Conservation (phyloP, 2,329 filamentous ascomycete species). For the Xylariaceae sp. region DNA sequence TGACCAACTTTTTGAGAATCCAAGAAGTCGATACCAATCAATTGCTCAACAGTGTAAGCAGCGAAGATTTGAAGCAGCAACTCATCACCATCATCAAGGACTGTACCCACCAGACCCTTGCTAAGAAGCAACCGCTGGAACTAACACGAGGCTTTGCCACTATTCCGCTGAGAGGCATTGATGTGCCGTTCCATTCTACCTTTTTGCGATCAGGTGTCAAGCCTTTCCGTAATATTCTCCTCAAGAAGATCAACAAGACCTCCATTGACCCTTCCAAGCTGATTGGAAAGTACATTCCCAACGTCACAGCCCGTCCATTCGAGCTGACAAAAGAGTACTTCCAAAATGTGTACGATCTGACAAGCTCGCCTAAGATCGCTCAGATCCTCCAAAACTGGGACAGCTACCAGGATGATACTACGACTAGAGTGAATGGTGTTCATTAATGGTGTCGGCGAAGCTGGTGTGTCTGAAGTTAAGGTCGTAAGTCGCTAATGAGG, state of each 20-base stretch:
- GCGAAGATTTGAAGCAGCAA: conserved; percentile 87
- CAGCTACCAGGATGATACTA: conserved; percentile 54
- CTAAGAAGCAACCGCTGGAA: conserved; percentile 82
- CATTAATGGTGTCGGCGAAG: conserved; percentile 35
- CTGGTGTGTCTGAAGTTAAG: conserved; percentile 29
- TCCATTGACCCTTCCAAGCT: conserved; percentile 96
- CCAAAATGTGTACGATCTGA: conserved; percentile 94
- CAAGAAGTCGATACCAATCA: conserved; percentile 97
- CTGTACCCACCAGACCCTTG: conserved; percentile 78
- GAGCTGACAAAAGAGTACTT: conserved; percentile 98
- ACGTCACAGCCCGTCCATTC: conserved; percentile 94
- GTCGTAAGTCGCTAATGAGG: conserved; percentile 21
- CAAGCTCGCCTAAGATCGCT: conserved; percentile 73
- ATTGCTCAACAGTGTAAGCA: conserved; percentile 76
- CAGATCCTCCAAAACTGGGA: conserved; percentile 84
- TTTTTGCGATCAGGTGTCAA: conserved; percentile 98
- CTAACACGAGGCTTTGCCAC: conserved; percentile 94
- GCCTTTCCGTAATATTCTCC: conserved; percentile 94
- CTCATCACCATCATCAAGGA: conserved; percentile 86
- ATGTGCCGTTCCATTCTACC: conserved; percentile 98
- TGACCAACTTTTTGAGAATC: conserved; percentile 91
- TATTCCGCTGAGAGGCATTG: conserved; percentile 93
- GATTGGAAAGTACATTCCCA: conserved; percentile 97
- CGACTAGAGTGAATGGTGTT: conserved; percentile 28
- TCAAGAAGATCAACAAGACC: conserved; percentile 99